A percentile compares a stretch with the other conserved stretches of the same genome.
Conservation (phyloP, 805 yeast species). For the Teunomyces aglyptinius region DNA sequence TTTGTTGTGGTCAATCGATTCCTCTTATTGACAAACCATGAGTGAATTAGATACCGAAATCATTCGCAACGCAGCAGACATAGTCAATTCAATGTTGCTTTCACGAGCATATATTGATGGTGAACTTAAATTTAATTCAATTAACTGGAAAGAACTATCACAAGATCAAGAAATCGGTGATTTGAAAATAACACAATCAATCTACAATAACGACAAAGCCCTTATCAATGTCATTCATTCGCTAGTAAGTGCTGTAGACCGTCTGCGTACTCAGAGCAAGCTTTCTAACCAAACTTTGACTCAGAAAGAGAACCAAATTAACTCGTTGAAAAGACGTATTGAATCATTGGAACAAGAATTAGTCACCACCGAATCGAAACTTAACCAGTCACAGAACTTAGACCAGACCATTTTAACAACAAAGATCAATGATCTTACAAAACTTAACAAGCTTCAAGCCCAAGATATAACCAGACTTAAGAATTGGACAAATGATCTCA, state of each 20-base stretch:
- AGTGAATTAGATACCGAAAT: slow-evolving; percentile 29
- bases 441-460: slow-evolving; percentile 23
- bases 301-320: slow-evolving; percentile 29
- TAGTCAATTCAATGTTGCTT: slow-evolving; percentile 32
- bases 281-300: slow-evolving; percentile 26
- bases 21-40: slow-evolving; percentile 2
- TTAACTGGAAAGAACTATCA: slow-evolving; percentile 33
- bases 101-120: slow-evolving; percentile 35
- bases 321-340: slow-evolving; percentile 20
- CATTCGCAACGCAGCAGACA: slow-evolving; percentile 35
- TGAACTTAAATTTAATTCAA: slow-evolving; percentile 30
- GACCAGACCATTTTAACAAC: slow-evolving; percentile 17
- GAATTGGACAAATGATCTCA: slow-evolving; percentile 27
- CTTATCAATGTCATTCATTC: slow-evolving; percentile 38
- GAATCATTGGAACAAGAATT: slow-evolving; percentile 21
- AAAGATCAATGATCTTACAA: slow-evolving; percentile 16
- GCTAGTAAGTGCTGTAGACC: slow-evolving; percentile 25
- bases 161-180: slow-evolving; percentile 22
- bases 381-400: slow-evolving; percentile 13
- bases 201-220: slow-evolving; percentile 34
- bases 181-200: slow-evolving; percentile 23
- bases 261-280: slow-evolving; percentile 31
- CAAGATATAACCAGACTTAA: slow-evolving; percentile 30
- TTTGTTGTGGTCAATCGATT: neutral
- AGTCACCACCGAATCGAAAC: slow-evolving; percentile 15